Evolutionary conservation across 192 early-diverging fungal species (phyloP).

Genomic region (Backusella circina): DNA sequence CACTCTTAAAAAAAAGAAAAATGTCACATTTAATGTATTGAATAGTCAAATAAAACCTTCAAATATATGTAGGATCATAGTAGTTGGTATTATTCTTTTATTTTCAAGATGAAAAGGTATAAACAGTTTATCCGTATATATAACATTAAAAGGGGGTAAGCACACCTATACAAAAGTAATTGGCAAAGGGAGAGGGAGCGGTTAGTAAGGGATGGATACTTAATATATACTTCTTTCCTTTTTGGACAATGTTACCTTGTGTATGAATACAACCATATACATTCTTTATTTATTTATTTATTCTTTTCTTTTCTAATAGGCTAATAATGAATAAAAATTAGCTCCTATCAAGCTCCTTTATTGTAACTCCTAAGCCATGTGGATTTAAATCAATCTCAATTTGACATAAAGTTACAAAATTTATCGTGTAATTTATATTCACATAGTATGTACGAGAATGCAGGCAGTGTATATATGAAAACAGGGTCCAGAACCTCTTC

Average conservation of each 20-base stretch:
- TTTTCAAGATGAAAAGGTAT: not conserved
- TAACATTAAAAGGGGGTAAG: not conserved
- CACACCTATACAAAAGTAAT: not conserved
- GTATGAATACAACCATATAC: not conserved
- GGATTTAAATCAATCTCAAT: not conserved
- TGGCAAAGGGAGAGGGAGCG: not conserved
- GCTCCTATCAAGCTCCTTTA: not conserved
- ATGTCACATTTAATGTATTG: not conserved
- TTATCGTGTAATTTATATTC: not conserved
- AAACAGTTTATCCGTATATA: not conserved
- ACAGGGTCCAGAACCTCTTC: conserved; percentile 1
- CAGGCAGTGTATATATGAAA: not conserved
- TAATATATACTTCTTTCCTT: not conserved
- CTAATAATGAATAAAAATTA: not conserved
- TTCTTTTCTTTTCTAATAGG: not conserved
- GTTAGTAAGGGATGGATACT: not conserved
- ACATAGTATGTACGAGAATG: not conserved
- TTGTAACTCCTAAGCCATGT: not conserved
- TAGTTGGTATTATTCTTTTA: not conserved
- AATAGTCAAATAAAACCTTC: not conserved
- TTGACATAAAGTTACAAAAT: not conserved
- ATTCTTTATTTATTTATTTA: not conserved
- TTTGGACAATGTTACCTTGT: not conserved
- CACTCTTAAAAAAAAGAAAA: not conserved
- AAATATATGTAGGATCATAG: not conserved